A percentile compares a stretch with the other conserved stretches of the same genome.
These are phyloP conservation scores for Penicillium italicum DNA, from an alignment of 2,329 filamentous ascomycete species.

Conservation along the genomic window DNA sequence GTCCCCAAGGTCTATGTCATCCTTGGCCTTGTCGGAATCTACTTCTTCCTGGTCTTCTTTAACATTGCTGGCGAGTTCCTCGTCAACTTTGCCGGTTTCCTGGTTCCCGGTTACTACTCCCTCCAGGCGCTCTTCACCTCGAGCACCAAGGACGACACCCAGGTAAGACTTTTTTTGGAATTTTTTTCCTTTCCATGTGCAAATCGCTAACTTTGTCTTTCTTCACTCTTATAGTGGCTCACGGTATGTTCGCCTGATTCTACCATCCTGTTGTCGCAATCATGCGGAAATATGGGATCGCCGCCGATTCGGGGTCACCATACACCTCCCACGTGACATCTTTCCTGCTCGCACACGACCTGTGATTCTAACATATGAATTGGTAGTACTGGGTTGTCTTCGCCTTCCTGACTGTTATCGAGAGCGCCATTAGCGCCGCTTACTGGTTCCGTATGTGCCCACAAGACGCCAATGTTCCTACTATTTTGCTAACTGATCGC, in stretches of 20 bases:
- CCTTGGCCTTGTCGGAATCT: conserved; percentile 61
- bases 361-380: conserved; percentile 11
- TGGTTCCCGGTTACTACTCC: conserved; percentile 65
- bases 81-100: conserved; percentile 64
- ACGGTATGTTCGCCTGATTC: conserved; percentile 45
- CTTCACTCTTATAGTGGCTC: conserved; percentile 51
- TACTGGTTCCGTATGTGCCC: conserved; percentile 63
- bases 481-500: conserved; percentile 23
- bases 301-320: conserved; percentile 13
- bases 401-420: conserved; percentile 62
- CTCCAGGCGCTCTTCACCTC: conserved; percentile 60
- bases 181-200: neutral
- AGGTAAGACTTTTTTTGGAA: conserved; percentile 45
- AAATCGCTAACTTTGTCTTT: conserved; percentile 19
- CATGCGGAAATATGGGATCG: conserved; percentile 8
- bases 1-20: conserved; percentile 66
- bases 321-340: conserved; percentile 26
- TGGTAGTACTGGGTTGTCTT: conserved; percentile 65
- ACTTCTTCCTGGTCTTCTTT: conserved; percentile 70
- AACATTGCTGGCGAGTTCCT: conserved; percentile 67
- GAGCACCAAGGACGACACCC: conserved; percentile 61
- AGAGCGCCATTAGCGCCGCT: conserved; percentile 63
- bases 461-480: neutral
- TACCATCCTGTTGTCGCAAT: conserved; percentile 8
- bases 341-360: neutral